Conservation (phyloP, 345 rosid species). For the Anastatica hierochuntica region DNA sequence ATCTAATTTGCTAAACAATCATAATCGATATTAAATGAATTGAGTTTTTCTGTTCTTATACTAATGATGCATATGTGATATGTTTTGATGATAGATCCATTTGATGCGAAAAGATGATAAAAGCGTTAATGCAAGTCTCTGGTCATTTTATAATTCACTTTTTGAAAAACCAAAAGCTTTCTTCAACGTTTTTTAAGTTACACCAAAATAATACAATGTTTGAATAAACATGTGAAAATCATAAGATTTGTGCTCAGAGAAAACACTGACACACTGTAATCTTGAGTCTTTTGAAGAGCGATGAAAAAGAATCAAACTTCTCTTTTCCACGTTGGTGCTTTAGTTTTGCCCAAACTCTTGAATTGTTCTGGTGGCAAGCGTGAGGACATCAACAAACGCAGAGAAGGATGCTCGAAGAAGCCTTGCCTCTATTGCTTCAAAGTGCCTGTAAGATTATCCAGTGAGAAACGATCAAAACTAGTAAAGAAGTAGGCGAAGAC, state of each 20-base stretch:
- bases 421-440: conserved; percentile 85
- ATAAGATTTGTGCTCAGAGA: background rate
- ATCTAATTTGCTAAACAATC: background rate
- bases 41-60: no score
- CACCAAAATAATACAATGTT: no score
- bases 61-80: no score
- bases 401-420: conserved; percentile 92
- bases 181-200: no score
- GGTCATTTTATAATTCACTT: no score
- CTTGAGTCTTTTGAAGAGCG: background rate
- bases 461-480: no score
- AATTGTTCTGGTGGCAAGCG: conserved; percentile 69
- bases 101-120: no score
- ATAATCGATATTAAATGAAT: conserved; percentile 1
- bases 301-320: background rate
- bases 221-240: no score
- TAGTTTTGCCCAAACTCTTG: conserved; percentile 53
- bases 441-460: conserved; percentile 42
- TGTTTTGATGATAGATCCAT: no score
- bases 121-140: no score
- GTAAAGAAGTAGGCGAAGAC: background rate
- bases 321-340: background rate
- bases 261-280: background rate
- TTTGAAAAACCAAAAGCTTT: no score
- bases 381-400: no score